Conservation (phyloP, 1,284 basidiomycete genomes). For the Sanghuangporus sanghuang region DNA sequence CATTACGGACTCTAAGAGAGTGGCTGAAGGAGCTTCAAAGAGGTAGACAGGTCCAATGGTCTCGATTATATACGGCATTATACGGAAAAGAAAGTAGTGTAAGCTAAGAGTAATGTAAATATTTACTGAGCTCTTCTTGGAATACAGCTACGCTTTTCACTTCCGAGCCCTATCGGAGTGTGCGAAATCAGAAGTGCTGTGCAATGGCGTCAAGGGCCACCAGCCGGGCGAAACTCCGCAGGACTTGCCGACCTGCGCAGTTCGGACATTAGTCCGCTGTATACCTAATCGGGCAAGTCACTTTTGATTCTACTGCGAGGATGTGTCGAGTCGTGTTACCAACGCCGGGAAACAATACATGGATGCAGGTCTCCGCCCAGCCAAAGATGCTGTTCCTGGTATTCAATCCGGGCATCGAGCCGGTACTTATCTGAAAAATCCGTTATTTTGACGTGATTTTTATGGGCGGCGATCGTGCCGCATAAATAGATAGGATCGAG, state of each 20-base stretch:
- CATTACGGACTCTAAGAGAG: slow-evolving; percentile 44
- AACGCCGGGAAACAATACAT: neutral
- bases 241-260: too few species aligned
- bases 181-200: neutral
- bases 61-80: neutral
- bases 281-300: neutral
- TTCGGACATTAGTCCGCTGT: neutral
- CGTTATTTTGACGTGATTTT: neutral
- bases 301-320: too few species aligned
- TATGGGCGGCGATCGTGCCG: neutral
- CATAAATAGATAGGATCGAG: neutral
- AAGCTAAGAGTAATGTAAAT: neutral
- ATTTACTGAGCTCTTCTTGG: too few species aligned
- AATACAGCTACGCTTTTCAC: neutral
- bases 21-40: slow-evolving; percentile 21
- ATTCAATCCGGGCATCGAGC: neutral
- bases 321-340: neutral
- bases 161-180: neutral
- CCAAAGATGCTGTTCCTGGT: neutral
- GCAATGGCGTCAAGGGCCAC: neutral
- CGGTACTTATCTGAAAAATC: neutral
- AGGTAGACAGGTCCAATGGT: neutral
- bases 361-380: neutral
- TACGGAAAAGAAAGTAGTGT: neutral
- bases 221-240: too few species aligned